Evolutionary conservation across 331 rosid species (phyloP), one percentile per base, ranked within the genome.

Genomic region (Rhamnella rubrinervis): DNA sequence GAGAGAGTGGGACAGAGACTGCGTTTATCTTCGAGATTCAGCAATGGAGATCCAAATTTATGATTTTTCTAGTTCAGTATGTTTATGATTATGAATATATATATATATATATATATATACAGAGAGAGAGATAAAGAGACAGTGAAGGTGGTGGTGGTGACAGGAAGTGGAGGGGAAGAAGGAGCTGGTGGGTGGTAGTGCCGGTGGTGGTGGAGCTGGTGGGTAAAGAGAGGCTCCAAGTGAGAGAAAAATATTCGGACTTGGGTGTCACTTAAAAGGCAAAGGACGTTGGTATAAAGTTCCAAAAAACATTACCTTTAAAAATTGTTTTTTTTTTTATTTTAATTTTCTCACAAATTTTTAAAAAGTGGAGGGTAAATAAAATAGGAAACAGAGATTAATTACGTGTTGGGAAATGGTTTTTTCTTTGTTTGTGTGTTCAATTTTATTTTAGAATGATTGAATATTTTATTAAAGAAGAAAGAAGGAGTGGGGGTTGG

Each of bases 211-310:
- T 20, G 59, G 66, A 2, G 80, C 40, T 25, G 74, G 73, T 35
- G 72, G 50, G 58, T 60, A 35, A 55, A 55, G 61, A 56, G 59
- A 10, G 62, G 62, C 65, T 52, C 55, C 79, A 63, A 84, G 86
- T 75, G 82, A 77, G 35, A 31, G 5, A 80, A 55, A 74, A 80
- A 83, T 76, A 85, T 85, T 82, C 84, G 78, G 87, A 80, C 82
- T 70, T 50, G 55, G 84, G 90, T 82, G 86, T 78, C 86, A 77
- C 82, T 76, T 72, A 76, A 81, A 80, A 91, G 85, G 80, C 38
- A 25, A 31, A 74, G 72, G 82, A 75, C 77, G 84, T 81, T 77
- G 68, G 58, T 70, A 79, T 75, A 76, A 82, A 75, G 84, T 80
- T 70, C 77, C 83, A 77, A 76, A 71, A 85, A 53, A 53, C 44